Percentiles rank a stretch among this genome's conserved stretches.
phyloP scores from a whole-genome alignment of 345 rosid species.

The Isatis tinctoria region DNA sequence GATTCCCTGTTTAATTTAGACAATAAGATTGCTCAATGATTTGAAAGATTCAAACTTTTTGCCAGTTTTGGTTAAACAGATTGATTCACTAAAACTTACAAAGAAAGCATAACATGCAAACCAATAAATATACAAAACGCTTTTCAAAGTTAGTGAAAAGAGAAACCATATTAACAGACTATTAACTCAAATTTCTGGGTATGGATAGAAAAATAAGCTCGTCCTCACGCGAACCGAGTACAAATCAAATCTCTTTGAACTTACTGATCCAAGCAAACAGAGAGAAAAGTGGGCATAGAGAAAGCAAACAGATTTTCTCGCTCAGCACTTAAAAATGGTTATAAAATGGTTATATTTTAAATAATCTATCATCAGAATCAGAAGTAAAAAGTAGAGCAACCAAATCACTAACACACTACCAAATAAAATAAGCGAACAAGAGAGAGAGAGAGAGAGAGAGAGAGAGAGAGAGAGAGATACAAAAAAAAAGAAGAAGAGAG shows the following conservation, averaged over 20 bases:
- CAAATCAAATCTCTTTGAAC: constrained; percentile 5
- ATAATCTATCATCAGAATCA: neutral
- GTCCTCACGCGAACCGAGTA: neutral
- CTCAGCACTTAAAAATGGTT: neutral
- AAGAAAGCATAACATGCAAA: constrained; percentile 27
- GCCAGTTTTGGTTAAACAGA: neutral
- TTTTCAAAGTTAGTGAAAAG: neutral
- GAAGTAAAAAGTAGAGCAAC: constrained; percentile 19
- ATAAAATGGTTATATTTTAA: neutral
- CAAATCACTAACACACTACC: constrained; percentile 13
- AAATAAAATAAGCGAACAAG: constrained; percentile 1
- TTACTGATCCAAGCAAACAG: constrained; percentile 21
- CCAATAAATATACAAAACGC: neutral
- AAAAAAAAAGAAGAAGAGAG: neutral
- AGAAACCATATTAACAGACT: neutral
- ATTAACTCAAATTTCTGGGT: neutral
- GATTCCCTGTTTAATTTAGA: neutral
- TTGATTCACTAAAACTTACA: neutral
- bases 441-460: constrained; percentile 6
- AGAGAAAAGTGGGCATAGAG: neutral
- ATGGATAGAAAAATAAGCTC: neutral
- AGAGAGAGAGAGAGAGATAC: constrained; percentile 1
- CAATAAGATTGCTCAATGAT: neutral
- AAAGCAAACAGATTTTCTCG: constrained; percentile 2
- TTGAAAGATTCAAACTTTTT: constrained; percentile 19